Evolutionary conservation across 768 basidiomycete species (phyloP).

Genomic region (Filobasidium floriforme): DNA sequence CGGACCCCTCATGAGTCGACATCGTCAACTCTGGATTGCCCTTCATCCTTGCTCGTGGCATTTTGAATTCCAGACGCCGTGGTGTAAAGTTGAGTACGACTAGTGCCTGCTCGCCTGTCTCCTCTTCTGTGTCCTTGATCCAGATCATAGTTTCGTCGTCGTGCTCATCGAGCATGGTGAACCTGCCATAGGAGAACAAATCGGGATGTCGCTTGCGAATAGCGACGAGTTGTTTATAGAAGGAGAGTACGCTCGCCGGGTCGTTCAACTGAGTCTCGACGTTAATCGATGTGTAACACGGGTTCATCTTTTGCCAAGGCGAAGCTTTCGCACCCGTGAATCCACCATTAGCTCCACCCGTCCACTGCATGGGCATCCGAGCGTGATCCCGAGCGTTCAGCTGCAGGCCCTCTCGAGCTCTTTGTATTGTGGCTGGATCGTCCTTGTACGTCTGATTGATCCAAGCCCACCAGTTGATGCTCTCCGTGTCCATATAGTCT

Average conservation of each 20-base stretch:
- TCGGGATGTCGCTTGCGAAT: conserved; percentile 55
- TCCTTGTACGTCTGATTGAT: conserved; percentile 46
- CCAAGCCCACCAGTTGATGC: conserved; percentile 48
- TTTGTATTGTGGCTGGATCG: no score
- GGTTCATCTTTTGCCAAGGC: no score
- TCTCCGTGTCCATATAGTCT: conserved; percentile 49
- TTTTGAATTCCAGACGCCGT: background rate
- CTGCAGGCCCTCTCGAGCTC: no score
- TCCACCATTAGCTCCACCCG: no score
- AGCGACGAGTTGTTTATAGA: conserved; percentile 56
- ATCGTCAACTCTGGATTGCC: conserved; percentile 12
- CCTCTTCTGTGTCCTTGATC: conserved; percentile 32
- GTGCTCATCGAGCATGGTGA: conserved; percentile 49
- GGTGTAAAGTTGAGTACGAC: conserved; percentile 40
- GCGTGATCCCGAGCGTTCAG: no score
- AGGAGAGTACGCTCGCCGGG: conserved; percentile 53
- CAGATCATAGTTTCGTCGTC: conserved; percentile 57
- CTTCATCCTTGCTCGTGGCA: conserved; percentile 12
- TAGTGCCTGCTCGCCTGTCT: conserved; percentile 31
- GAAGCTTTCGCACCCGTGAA: no score
- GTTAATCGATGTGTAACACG: no score
- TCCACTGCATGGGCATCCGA: no score
- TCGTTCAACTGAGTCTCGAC: conserved; percentile 53
- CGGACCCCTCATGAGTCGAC: background rate
- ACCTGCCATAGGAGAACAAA: conserved; percentile 58